A percentile compares a stretch with the other conserved stretches of the same genome.
phyloP scores from a whole-genome alignment of 345 rosid species.

The Arabidopsis arenosa region DNA sequence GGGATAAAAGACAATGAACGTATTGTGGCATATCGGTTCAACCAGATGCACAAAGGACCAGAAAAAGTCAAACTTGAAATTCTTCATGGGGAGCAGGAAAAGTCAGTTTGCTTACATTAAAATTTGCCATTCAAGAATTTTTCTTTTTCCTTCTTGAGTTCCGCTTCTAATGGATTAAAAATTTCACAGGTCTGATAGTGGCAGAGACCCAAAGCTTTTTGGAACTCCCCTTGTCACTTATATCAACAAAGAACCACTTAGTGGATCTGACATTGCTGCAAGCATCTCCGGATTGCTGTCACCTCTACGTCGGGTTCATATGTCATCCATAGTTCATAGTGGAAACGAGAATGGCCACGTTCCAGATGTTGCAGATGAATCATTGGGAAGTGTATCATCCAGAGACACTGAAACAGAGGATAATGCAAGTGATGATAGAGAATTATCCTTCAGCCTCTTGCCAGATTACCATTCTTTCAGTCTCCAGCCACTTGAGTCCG shows the following conservation, averaged over 20 bases:
- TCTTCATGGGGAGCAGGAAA: conserved; percentile 58
- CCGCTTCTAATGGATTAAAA: conserved; percentile 1
- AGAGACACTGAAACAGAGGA: conserved; percentile 51
- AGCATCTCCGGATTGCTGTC: conserved; percentile 59
- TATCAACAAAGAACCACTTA: conserved; percentile 57
- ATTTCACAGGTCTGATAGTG: conserved; percentile 52
- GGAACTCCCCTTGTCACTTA: conserved; percentile 78
- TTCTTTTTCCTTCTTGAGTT: conserved; percentile 21
- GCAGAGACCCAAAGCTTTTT: conserved; percentile 55
- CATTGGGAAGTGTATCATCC: conserved; percentile 48
- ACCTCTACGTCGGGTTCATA: conserved; percentile 64
- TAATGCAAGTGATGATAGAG: conserved; percentile 35
- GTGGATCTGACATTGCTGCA: conserved; percentile 64
- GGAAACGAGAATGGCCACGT: conserved; percentile 60
- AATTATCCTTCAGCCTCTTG: conserved; percentile 54
- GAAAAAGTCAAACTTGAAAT: conserved; percentile 76
- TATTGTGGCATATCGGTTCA: conserved; percentile 82
- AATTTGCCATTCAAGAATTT: conserved; percentile 1
- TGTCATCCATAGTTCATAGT: conserved; percentile 47
- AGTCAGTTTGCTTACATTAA: conserved; percentile 51
- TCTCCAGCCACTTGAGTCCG: conserved; percentile 56
- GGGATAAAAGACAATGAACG: conserved; percentile 76
- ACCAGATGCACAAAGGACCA: conserved; percentile 49
- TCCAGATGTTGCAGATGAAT: conserved; percentile 54
- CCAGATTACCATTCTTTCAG: conserved; percentile 47